These are phyloP conservation scores for Vairimorpha ceranae DNA, from an alignment of 371 early-diverging fungal genomes.

Conservation along the genomic window DNA sequence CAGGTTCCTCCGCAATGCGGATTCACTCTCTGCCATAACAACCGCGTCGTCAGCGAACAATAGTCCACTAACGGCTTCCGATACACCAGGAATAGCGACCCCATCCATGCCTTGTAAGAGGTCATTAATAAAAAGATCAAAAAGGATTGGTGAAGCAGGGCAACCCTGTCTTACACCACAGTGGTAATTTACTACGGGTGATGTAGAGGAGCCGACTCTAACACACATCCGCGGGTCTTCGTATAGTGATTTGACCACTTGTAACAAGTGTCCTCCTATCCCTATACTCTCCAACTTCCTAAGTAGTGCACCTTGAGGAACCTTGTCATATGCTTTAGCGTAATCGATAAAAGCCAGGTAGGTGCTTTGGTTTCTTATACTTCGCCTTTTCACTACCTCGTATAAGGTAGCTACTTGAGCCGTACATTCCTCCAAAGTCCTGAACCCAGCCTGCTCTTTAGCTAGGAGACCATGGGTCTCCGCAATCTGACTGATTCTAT, in stretches of 20 bases:
- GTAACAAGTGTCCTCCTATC: background rate
- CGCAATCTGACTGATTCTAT: background rate
- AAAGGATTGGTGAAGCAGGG: slow-evolving; percentile 24
- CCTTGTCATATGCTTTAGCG: slow-evolving; percentile 34
- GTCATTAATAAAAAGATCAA: slow-evolving; percentile 35
- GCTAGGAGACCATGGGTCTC: background rate
- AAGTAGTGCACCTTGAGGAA: slow-evolving; percentile 15
- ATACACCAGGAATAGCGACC: background rate
- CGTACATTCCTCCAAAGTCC: slow-evolving; percentile 17
- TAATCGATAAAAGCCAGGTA: slow-evolving; percentile 21
- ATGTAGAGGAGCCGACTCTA: background rate
- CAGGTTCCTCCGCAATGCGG: background rate
- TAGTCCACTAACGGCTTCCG: slow-evolving; percentile 6
- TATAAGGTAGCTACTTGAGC: slow-evolving; percentile 20
- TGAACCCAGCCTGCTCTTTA: slow-evolving; percentile 33
- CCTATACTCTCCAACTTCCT: slow-evolving; percentile 18
- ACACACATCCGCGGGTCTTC: background rate
- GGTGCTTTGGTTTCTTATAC: background rate
- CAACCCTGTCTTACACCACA: slow-evolving; percentile 41
- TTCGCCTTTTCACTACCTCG: slow-evolving; percentile 21
- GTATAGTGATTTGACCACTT: slow-evolving; percentile 15
- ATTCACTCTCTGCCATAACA: slow-evolving; percentile 23
- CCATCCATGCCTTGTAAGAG: slow-evolving; percentile 10
- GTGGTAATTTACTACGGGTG: background rate
- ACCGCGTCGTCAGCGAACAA: slow-evolving; percentile 42